Conservation (phyloP, 1,284 basidiomycete genomes). For the Volvariella volvacea region DNA sequence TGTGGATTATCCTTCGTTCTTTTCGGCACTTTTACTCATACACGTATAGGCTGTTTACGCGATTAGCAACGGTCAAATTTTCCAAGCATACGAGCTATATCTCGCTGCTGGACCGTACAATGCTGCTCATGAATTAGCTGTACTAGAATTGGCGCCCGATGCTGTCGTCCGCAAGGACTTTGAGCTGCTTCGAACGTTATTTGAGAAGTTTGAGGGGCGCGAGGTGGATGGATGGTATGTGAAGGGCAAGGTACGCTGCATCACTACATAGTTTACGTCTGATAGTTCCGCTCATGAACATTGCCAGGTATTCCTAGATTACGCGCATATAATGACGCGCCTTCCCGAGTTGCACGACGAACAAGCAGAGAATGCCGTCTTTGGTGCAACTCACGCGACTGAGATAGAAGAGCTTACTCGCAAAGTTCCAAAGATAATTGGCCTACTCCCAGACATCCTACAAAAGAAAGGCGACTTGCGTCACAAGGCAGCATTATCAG, state of each 20-base stretch:
- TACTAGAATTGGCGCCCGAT: conserved; percentile 85
- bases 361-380: conserved; percentile 29
- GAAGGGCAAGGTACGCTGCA: conserved; percentile 65
- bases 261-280: conserved; percentile 9
- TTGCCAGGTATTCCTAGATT: conserved; percentile 61
- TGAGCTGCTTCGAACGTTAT: conserved; percentile 67
- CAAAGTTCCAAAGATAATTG: conserved; percentile 60
- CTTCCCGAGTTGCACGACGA: conserved; percentile 51
- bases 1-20: conserved; percentile 21
- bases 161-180: conserved; percentile 80
- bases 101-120: conserved; percentile 65
- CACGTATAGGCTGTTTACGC: conserved; percentile 56
- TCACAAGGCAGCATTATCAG: conserved; percentile 63
- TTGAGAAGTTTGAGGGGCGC: conserved; percentile 60
- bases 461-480: conserved; percentile 43
- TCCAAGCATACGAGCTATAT: conserved; percentile 74
- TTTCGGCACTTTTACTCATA: neutral
- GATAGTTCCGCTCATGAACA: conserved; percentile 2
- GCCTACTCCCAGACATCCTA: conserved; percentile 64
- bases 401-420: conserved; percentile 59
- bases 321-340: conserved; percentile 54
- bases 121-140: conserved; percentile 77
- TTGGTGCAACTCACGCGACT: conserved; percentile 36
- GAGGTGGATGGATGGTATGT: conserved; percentile 68
- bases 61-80: conserved; percentile 59